Conservation (phyloP, 257 asterid genomes). For the Thymus quinquecostatus region DNA sequence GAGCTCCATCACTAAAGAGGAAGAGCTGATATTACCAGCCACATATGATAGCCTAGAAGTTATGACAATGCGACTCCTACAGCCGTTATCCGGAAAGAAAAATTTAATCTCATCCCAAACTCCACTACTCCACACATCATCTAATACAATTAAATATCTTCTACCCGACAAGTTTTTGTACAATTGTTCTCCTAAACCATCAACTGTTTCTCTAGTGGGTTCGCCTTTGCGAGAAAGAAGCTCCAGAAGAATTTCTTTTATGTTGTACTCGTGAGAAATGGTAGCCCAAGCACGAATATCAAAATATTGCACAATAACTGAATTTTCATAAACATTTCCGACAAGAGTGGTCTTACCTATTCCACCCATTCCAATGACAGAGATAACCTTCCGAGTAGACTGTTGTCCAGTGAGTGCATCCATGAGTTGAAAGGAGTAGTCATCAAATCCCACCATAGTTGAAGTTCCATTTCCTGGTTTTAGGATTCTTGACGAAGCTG, state of each 20-base stretch:
- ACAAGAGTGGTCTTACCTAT: neutral
- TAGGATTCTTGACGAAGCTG: neutral
- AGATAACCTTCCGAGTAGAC: too few species aligned
- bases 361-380: too few species aligned
- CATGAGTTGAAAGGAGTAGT: too few species aligned
- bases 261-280: neutral
- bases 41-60: slow-evolving; percentile 15
- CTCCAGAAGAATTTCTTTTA: neutral
- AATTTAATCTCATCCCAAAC: slow-evolving; percentile 2
- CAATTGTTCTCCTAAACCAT: neutral
- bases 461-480: neutral
- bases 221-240: neutral
- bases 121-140: slow-evolving; percentile 19
- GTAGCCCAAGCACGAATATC: neutral
- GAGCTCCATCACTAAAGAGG: neutral
- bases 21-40: neutral
- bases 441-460: too few species aligned
- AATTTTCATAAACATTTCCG: neutral
- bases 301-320: neutral
- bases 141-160: neutral
- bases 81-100: slow-evolving; percentile 20
- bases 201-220: neutral
- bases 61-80: neutral
- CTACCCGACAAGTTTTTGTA: neutral
- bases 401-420: too few species aligned